Evolutionary conservation across 176 grass and related monocot species (phyloP), one percentile per base, ranked within the genome.

Genomic region (Poa annua): DNA sequence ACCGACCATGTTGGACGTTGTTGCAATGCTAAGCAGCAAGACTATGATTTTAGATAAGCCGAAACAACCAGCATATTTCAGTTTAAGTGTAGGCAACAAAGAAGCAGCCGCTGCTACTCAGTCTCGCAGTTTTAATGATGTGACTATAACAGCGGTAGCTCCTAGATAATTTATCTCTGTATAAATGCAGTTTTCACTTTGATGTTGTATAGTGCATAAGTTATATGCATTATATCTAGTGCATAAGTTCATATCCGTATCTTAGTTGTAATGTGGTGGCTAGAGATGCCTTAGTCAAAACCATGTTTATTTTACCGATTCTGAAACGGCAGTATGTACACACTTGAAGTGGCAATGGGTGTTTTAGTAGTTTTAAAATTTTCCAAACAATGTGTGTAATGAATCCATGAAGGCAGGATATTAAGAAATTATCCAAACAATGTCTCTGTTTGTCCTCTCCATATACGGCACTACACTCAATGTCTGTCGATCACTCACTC

Each of bases 21-120:
- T 74, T 74, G 71, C 71, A 52, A 74, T 74, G 70, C 70, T 73
- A 73, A 49, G 70, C 70, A 73, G 14, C 70, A 50, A 73, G 13
- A 73, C 44, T 10, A 73, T 73, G 70, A 50, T 17, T 45, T 32
- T 73, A 73, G 3, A 39, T 39, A 67, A 38, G 65, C 65, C 65
- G 38, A 67, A 48, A 11, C 65, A 67, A 34, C 65, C 34, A 39
- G 65, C 45, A 67, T 67, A 67, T 39, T 67, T 38, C 65, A 67
- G 65, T 6, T 20, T n/a, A 67, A 67, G 65, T 38, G 65, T n/a
- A 67, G 65, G 16, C 16, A 67, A 67, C 65, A 38, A 67, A 38
- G 65, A 67, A 39, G 65, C 33, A 11, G 0, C 65, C 0, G 4
- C 3, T 20, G 8, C 34, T 67, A 10, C 16, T n/a, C 17, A 39